Base-by-base conservation (phyloP, 768 basidiomycete genomes). In the Psilocybe azurescens region DNA sequence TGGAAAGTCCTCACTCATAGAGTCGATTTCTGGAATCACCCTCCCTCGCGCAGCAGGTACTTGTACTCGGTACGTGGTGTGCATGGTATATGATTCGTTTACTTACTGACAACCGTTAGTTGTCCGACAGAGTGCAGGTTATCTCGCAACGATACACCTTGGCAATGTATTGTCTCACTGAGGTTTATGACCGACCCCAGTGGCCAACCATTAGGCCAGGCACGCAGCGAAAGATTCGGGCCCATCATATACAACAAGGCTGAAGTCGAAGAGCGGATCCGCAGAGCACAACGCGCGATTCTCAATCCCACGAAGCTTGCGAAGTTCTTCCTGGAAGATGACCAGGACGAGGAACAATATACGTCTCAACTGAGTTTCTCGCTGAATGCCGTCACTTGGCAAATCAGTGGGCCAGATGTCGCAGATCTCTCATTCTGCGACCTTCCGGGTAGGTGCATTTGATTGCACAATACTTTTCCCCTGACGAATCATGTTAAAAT, bases 1-100 rank as follows among this genome's bases (percentile, higher is more conserved):
- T 0, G 91, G 91, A 0, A 92, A 92, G 65, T 90, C 89, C 0
- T 93, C 91, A 0, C 79, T 92, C 3, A 92, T 93, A 5, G 90
- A 93, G 65, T 83, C 88, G 0, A 90, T 93, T 48, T 90, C 89
- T 0, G 89, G 90, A 0, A 84, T 92, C 11, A 88, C 84, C 0
- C 75, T 92, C 0, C 90, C 90, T 36, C 82, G 90, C 8, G 87
- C 87, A 0, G 79, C 85, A 11, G 91, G 91, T 0, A 91, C 91
- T 0, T 92, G 91, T 59, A 93, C 91, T 0, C 79, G 91, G 91
- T 87, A 65, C 49, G 65, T 29, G n/a, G 9, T 20, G 5, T 16
- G 10, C 13, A 20, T 16, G 6, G 6, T 20, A 29, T n/a, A 39
- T 2, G 48, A 18, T 30, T 30, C 20, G 9, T 20, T n/a, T 29